Percentiles rank a stretch among this genome's conserved stretches.
These are phyloP conservation scores for Teunomyces cretensis DNA, from an alignment of 805 yeast species.

Conservation along the genomic window DNA sequence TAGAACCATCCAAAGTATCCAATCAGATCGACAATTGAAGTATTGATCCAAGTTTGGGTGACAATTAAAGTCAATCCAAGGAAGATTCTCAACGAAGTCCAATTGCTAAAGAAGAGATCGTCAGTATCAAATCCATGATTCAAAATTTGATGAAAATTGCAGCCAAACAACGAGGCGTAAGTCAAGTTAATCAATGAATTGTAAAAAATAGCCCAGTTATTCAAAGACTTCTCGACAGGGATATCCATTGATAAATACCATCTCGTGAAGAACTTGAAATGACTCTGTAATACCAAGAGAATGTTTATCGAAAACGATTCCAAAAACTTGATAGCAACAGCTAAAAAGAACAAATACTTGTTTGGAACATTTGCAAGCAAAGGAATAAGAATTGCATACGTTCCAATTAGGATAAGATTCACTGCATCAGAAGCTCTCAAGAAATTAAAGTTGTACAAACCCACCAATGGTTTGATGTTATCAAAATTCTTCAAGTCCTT, in stretches of 20 bases:
- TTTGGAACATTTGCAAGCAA: constrained; percentile 27
- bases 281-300: constrained; percentile 59
- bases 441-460: constrained; percentile 60
- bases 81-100: constrained; percentile 53
- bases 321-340: constrained; percentile 47
- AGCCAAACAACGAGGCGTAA: constrained; percentile 51
- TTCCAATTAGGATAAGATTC: constrained; percentile 42
- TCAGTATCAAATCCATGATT: constrained; percentile 12
- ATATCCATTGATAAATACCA: constrained; percentile 63
- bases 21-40: constrained; percentile 65
- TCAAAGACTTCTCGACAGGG: constrained; percentile 62
- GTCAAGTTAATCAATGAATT: constrained; percentile 51
- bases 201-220: constrained; percentile 72
- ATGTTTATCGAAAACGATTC: constrained; percentile 52
- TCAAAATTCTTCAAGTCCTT: constrained; percentile 47
- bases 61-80: constrained; percentile 55
- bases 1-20: constrained; percentile 90
- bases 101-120: constrained; percentile 28
- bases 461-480: constrained; percentile 51
- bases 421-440: constrained; percentile 64
- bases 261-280: constrained; percentile 61
- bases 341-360: constrained; percentile 35
- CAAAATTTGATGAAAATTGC: constrained; percentile 30
- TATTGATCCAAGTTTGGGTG: constrained; percentile 68
- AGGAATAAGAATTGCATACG: constrained; percentile 46